A percentile compares a stretch with the other conserved stretches of the same genome.
Evolutionary conservation across 148 eudicot genomes (phyloP).

Genomic region (Nyssa sinensis): DNA sequence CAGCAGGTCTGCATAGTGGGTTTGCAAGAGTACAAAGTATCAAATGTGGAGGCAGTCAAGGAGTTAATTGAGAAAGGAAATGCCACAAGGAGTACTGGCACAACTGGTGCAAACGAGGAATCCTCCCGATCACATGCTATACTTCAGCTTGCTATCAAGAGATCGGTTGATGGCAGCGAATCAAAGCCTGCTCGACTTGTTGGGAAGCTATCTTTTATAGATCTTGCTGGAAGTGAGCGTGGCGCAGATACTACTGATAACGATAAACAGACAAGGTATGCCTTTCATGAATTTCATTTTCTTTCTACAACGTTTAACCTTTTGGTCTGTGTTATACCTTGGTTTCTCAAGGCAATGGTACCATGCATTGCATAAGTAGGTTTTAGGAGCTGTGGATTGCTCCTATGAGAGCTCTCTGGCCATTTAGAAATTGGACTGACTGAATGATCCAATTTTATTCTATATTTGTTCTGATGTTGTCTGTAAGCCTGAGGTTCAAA

Average conservation of each 20-base stretch:
- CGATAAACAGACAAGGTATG: constrained; percentile 76
- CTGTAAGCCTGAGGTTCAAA: not conserved
- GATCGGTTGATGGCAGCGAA: constrained; percentile 52
- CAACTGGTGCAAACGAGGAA: constrained; percentile 86
- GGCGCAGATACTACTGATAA: constrained; percentile 91
- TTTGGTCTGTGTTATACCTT: not conserved
- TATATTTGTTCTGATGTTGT: not conserved
- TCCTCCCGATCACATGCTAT: constrained; percentile 88
- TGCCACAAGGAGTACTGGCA: constrained; percentile 80
- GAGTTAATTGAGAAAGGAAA: constrained; percentile 73
- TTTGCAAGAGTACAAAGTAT: constrained; percentile 62
- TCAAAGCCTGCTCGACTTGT: constrained; percentile 56
- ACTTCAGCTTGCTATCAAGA: constrained; percentile 73
- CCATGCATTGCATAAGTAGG: not conserved
- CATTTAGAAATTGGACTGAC: no score
- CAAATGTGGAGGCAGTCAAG: constrained; percentile 47
- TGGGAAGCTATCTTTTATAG: constrained; percentile 83
- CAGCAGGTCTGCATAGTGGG: constrained; percentile 89
- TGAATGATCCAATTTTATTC: no score
- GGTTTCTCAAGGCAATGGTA: no score
- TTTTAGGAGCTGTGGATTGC: not conserved
- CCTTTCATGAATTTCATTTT: constrained; percentile 4
- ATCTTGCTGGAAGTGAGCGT: constrained; percentile 91
- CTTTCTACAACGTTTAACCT: not conserved
- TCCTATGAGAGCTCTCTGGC: not conserved